A percentile compares a stretch with the other conserved stretches of the same genome.
Evolutionary conservation across 108 stramenopile genomes (phyloP).

Genomic region (Conticribra guillardii): DNA sequence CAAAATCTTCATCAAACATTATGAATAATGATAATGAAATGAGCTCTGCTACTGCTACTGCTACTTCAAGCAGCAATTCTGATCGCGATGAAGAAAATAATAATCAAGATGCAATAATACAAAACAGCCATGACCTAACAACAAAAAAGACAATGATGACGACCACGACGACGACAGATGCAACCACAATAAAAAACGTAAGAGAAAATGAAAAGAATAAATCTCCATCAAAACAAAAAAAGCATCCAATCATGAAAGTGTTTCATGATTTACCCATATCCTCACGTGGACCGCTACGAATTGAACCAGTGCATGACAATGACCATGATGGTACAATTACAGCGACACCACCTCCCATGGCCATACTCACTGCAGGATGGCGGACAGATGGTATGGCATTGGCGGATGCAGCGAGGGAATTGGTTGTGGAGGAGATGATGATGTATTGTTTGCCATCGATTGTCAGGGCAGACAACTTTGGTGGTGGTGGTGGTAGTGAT

Average conservation of each 20-base stretch:
- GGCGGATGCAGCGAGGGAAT: conserved; percentile 45
- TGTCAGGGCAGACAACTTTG: conserved; percentile 1
- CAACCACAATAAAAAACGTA: too few species aligned
- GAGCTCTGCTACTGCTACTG: background rate
- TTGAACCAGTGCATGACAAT: conserved; percentile 52
- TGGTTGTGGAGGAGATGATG: conserved; percentile 56
- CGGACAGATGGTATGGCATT: conserved; percentile 68
- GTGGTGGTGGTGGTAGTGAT: background rate
- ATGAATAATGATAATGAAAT: too few species aligned
- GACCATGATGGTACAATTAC: background rate
- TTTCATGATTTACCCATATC: conserved; percentile 56
- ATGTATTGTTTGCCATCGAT: conserved; percentile 48
- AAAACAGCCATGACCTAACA: too few species aligned
- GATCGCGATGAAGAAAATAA: conserved; percentile 7
- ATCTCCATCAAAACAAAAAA: too few species aligned
- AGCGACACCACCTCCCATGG: conserved; percentile 45
- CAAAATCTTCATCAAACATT: too few species aligned
- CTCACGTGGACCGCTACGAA: conserved; percentile 71
- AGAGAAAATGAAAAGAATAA: too few species aligned
- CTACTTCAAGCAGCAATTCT: background rate
- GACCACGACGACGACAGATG: too few species aligned
- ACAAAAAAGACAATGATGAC: too few species aligned
- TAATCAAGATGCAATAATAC: too few species aligned
- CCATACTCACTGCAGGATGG: conserved; percentile 75
- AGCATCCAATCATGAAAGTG: background rate